Conservation (phyloP, 1,284 basidiomycete species). For the Bondarzewia mesenterica region DNA sequence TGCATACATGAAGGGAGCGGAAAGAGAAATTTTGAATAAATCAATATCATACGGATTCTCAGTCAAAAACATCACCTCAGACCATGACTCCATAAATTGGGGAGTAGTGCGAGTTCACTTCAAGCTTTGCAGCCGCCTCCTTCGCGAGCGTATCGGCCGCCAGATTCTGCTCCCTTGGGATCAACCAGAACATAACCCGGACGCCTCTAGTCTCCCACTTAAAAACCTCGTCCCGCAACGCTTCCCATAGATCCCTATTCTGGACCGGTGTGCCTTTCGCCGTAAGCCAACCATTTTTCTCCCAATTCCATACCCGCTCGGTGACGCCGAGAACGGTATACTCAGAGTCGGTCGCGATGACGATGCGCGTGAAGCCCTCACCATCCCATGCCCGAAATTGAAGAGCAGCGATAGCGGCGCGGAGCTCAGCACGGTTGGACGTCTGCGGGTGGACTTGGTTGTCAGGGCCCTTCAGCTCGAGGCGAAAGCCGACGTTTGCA, state of each 20-base stretch:
- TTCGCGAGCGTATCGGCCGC: background rate
- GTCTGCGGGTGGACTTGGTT: constrained; percentile 9
- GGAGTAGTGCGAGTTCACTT: no score
- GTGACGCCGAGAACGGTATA: constrained; percentile 13
- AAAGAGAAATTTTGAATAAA: no score
- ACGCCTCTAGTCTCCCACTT: background rate
- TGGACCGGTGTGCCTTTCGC: constrained; percentile 7
- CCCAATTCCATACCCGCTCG: constrained; percentile 10
- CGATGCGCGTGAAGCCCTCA: constrained; percentile 15
- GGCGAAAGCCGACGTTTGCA: constrained; percentile 5
- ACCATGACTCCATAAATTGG: no score
- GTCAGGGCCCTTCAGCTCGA: constrained; percentile 4
- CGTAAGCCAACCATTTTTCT: constrained; percentile 10
- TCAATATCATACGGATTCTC: no score
- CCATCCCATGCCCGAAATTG: constrained; percentile 11
- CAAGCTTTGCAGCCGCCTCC: background rate
- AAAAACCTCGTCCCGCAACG: background rate
- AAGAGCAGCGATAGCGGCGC: constrained; percentile 13
- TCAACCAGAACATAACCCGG: constrained; percentile 2
- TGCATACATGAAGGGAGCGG: no score
- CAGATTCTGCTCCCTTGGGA: background rate
- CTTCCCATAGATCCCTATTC: constrained; percentile 14
- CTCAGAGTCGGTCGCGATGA: constrained; percentile 14
- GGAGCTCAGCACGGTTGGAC: constrained; percentile 15
- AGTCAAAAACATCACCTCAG: no score